Conservation (phyloP, 331 rosid genomes). For the Malus hybrid region DNA sequence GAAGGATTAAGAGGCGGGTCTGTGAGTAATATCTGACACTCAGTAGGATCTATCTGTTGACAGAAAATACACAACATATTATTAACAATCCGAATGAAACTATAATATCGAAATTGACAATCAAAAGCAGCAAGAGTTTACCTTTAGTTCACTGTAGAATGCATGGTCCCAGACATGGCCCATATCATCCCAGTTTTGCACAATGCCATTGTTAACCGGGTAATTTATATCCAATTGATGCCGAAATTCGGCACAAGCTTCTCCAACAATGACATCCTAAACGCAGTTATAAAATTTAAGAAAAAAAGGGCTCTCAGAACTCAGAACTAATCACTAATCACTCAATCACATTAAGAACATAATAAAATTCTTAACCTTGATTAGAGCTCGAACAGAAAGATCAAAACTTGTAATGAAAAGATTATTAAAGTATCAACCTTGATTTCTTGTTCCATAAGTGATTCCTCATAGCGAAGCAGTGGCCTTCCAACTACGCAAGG, state of each 20-base stretch:
- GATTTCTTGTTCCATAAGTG: slow-evolving; percentile 78
- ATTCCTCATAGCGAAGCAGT: slow-evolving; percentile 94
- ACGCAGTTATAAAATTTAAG: background rate
- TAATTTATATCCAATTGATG: slow-evolving; percentile 93
- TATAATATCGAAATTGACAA: background rate
- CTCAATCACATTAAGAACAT: background rate
- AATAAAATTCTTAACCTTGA: background rate
- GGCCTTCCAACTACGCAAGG: slow-evolving; percentile 99
- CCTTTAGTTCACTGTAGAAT: slow-evolving; percentile 78
- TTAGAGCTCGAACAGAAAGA: background rate
- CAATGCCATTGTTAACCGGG: slow-evolving; percentile 94
- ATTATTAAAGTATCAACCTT: slow-evolving; percentile 36
- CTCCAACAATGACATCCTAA: slow-evolving; percentile 93
- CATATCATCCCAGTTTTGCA: slow-evolving; percentile 99
- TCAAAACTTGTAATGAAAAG: background rate
- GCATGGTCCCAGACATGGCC: slow-evolving; percentile 98
- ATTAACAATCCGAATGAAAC: background rate
- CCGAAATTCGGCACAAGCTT: slow-evolving; percentile 78
- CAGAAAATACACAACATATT: background rate
- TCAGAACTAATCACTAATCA: background rate
- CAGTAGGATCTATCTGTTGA: slow-evolving; percentile 76
- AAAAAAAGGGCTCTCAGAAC: background rate
- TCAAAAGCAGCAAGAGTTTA: slow-evolving; percentile 15
- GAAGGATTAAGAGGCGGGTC: slow-evolving; percentile 99
- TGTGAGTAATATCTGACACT: slow-evolving; percentile 87